A percentile compares a stretch with the other conserved stretches of the same genome.
These are phyloP conservation scores for Chaetomium fimeti DNA, from an alignment of 495 filamentous ascomycete genomes.

Conservation along the genomic window DNA sequence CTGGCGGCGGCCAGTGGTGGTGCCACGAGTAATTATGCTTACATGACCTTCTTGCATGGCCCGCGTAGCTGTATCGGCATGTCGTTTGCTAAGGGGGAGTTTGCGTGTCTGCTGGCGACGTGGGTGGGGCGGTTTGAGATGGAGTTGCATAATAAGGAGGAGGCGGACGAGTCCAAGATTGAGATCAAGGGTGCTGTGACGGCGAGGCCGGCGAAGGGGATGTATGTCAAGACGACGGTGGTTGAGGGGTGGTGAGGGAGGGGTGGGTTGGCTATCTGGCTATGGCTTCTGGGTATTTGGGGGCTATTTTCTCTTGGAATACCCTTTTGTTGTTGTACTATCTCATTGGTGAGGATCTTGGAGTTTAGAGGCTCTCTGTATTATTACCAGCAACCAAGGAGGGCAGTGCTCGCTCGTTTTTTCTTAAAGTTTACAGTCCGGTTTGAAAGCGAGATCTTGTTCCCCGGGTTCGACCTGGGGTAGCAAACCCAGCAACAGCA, in stretches of 20 bases:
- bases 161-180: conserved; percentile 55
- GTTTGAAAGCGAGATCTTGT: background rate
- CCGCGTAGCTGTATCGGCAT: conserved; percentile 62
- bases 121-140: conserved; percentile 72
- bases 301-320: background rate
- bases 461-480: background rate
- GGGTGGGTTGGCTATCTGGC: background rate
- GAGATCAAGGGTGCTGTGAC: conserved; percentile 60
- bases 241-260: conserved; percentile 61
- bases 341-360: background rate
- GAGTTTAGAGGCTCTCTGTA: background rate
- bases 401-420: too few relatives aligned
- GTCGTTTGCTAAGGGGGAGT: conserved; percentile 79
- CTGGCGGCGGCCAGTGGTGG: conserved; percentile 49
- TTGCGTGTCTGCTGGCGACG: conserved; percentile 74
- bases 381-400: background rate
- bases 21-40: conserved; percentile 56
- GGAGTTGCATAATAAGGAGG: conserved; percentile 57
- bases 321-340: background rate
- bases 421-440: too few relatives aligned
- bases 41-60: conserved; percentile 62
- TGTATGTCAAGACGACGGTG: conserved; percentile 59
- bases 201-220: conserved; percentile 60
- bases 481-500: background rate
- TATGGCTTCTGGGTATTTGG: background rate